Evolutionary conservation across 805 yeast genomes (phyloP).

Genomic region (Schizosaccharomyces cryophilus): DNA sequence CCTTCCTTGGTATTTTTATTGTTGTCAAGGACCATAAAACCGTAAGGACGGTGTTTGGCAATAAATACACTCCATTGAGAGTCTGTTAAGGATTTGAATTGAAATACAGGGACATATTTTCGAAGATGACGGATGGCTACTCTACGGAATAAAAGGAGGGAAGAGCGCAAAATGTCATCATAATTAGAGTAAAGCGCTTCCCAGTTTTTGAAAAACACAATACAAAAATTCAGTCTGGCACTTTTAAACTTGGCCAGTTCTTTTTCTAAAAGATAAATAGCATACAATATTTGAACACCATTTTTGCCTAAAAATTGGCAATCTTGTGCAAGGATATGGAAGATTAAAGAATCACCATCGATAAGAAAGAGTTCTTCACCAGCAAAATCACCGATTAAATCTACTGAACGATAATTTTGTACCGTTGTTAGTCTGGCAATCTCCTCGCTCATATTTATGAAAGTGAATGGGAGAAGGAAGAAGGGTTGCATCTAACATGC

Average conservation of each 20-base stretch:
- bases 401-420: background rate
- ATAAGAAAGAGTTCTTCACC: slow-evolving; percentile 1
- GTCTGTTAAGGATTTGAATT: background rate
- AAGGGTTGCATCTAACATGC: background rate
- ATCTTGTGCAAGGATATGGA: background rate
- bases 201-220: slow-evolving; percentile 1
- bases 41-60: background rate
- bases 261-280: background rate
- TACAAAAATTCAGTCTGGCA: background rate
- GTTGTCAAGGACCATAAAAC: background rate
- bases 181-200: background rate
- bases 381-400: slow-evolving; percentile 1
- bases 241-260: background rate
- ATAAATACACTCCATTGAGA: slow-evolving; percentile 1
- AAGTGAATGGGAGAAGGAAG: background rate
- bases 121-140: background rate
- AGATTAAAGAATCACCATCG: background rate
- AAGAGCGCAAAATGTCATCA: background rate
- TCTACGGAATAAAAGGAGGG: background rate
- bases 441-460: background rate
- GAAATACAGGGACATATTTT: background rate
- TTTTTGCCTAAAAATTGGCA: background rate
- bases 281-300: slow-evolving; percentile 1
- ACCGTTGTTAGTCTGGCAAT: background rate
- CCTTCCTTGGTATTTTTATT: background rate